These are phyloP conservation scores for Colletotrichum orbiculare DNA, from an alignment of 2,329 filamentous ascomycete species.

Conservation along the genomic window DNA sequence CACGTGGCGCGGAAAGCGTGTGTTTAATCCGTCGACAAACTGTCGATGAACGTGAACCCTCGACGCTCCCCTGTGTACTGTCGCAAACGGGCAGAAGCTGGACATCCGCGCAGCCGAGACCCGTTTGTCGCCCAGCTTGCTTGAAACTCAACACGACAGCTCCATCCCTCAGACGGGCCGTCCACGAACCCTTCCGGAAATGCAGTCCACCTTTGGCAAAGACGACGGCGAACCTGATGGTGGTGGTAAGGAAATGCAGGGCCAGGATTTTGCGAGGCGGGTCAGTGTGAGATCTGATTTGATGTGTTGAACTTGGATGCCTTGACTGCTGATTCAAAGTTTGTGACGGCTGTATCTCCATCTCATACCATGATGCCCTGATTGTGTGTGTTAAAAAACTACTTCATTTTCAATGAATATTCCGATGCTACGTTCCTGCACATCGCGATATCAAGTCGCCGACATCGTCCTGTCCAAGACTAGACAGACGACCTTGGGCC, in stretches of 20 bases:
- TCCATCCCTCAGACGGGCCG: background rate
- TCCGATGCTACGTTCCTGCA: conserved; percentile 6
- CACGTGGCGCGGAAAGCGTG: too few species aligned
- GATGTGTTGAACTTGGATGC: background rate
- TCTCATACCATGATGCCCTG: background rate
- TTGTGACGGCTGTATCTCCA: background rate
- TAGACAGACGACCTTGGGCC: conserved; percentile 8
- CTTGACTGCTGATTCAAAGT: background rate
- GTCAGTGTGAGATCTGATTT: background rate
- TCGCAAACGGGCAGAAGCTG: conserved; percentile 8
- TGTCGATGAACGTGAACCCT: background rate
- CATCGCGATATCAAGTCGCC: conserved; percentile 1
- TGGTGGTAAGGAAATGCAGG: conserved; percentile 5
- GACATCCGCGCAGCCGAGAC: conserved; percentile 5
- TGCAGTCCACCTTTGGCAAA: background rate
- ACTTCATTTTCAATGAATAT: too few species aligned
- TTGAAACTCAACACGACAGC: conserved; percentile 13
- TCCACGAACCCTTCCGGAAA: background rate
- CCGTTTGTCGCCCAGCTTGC: conserved; percentile 7
- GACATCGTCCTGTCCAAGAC: background rate
- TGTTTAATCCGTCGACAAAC: too few species aligned
- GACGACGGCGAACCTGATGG: background rate
- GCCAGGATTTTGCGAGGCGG: background rate
- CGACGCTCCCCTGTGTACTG: rapidly evolving
- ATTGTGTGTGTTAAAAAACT: too few species aligned